Percentiles rank a stretch among this genome's conserved stretches.
phyloP scores from a whole-genome alignment of 78 protist species.

The Dictyostelium discoideum region dicty_2.7 NC_007090.3:4163001-4163500 shows the following conservation, averaged over 20 bases:
- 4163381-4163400: background rate
- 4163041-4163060: background rate
- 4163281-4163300: slow-evolving; percentile 17
- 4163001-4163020: slow-evolving; percentile 11
- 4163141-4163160: slow-evolving; percentile 85
- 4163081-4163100: slow-evolving; percentile 66
- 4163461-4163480: too few relatives aligned
- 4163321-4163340: slow-evolving; percentile 31
- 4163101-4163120: slow-evolving; percentile 39
- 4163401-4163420: slow-evolving; percentile 25
- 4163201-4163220: slow-evolving; percentile 53
- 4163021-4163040: background rate
- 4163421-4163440: background rate
- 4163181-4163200: slow-evolving; percentile 83
- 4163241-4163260: background rate
- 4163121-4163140: slow-evolving; percentile 96
- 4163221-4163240: slow-evolving; percentile 38
- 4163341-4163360: slow-evolving; percentile 49
- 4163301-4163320: slow-evolving; percentile 48
- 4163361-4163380: slow-evolving; percentile 43
- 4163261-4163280: background rate
- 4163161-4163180: slow-evolving; percentile 64
- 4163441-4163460: background rate
- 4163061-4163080: background rate
- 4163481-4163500: too few relatives aligned